These are phyloP conservation scores for Aspergillus affinis DNA, from an alignment of 495 filamentous ascomycete species.

Conservation along the genomic window DNA sequence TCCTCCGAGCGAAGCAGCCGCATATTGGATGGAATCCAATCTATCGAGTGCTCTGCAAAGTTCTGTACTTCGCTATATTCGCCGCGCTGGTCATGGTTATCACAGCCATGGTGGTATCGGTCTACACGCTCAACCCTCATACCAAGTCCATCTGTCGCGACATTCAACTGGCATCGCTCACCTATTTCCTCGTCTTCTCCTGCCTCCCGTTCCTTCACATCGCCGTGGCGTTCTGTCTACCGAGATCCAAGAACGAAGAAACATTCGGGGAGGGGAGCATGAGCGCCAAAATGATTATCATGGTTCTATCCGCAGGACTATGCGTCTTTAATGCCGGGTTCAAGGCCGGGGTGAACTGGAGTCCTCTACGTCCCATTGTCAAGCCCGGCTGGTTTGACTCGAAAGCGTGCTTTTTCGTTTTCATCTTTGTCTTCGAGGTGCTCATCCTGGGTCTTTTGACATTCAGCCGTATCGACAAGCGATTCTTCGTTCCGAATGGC, in stretches of 20 bases:
- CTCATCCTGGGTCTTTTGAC: constrained; percentile 64
- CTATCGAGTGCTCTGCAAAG: constrained; percentile 50
- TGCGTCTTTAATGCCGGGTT: constrained; percentile 72
- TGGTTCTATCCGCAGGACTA: constrained; percentile 53
- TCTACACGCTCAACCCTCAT: constrained; percentile 60
- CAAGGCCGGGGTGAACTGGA: constrained; percentile 59
- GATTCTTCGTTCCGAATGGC: constrained; percentile 61
- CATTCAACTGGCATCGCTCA: constrained; percentile 65
- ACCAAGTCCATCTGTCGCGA: constrained; percentile 53
- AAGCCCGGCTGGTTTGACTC: constrained; percentile 67
- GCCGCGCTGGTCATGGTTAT: constrained; percentile 69
- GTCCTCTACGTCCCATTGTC: constrained; percentile 45
- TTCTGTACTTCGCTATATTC: constrained; percentile 61
- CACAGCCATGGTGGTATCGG: constrained; percentile 58
- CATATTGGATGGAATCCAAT: constrained; percentile 62
- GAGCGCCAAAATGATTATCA: constrained; percentile 61
- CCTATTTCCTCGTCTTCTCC: constrained; percentile 67
- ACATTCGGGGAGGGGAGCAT: constrained; percentile 71
- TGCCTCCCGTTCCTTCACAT: constrained; percentile 74
- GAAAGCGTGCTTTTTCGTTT: constrained; percentile 75
- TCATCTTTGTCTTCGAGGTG: constrained; percentile 74
- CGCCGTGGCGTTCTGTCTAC: constrained; percentile 50
- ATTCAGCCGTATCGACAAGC: constrained; percentile 64
- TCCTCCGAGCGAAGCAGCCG: constrained; percentile 73
- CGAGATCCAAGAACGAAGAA: constrained; percentile 49